Base-by-base conservation (phyloP, 805 yeast species). In the Candida awuae region DNA sequence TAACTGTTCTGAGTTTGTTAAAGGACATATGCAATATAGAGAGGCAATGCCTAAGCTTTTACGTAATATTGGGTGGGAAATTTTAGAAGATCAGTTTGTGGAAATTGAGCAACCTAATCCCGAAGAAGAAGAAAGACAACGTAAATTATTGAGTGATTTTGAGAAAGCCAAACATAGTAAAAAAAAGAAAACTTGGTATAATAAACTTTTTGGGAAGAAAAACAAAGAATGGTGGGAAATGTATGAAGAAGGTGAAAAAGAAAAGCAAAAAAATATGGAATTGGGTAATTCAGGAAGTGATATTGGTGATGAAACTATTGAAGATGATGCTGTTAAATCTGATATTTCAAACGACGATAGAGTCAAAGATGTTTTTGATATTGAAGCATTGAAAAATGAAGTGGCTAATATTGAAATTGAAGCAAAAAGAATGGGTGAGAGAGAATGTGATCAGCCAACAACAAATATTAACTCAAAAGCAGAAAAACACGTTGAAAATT, bases 11-110 rank as follows among this genome's bases (percentile, higher is more conserved):
- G 86, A 79, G 15, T 52, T 69, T 38, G 95, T 90, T 4, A 87
- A 83, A 44, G 98, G 98, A 1, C 98, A 92, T 64, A 85, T 92
- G 96, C 86, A 83, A n/a, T 92, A 92, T 62, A 81, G 98, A 64
- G 81, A 81, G 45, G 87, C 86, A 10, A 86, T 92, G 73, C 99
- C 99, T 1, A 76, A 75, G 50, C 68, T 92, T 32, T 57, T 92
- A 47, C 71, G 73, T 45, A 61, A 64, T 36, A 51, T 84, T 29
- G 88, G 84, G 4, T 82, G 94, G 77, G 81, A 84, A 39, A 86
- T 92, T 4, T 57, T 87, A 30, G 75, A 81, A 46, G 98, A 92
- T 43, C 95, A 88, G 56, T 92, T 92, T 55, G 80, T 84, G 15
- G 98, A 92, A 59, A 88, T 92, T 49, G 97, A 88, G 56, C 97